Evolutionary conservation across 1,139 yeast genomes (phyloP), one percentile per base, ranked within the genome.

Genomic region (Magnusiomyces starmeri): DNA sequence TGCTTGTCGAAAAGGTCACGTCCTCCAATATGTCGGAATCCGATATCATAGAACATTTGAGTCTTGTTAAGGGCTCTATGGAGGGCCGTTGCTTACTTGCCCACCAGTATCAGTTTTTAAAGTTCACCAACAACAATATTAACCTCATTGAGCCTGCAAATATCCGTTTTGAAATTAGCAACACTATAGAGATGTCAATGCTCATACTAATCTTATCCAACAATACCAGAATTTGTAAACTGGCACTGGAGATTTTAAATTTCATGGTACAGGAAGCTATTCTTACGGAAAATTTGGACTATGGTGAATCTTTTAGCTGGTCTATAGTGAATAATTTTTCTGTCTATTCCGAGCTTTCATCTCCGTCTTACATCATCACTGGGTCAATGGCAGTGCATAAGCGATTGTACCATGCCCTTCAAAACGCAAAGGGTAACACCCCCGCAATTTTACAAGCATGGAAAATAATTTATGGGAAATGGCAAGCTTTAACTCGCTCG

Each of bases 361-460:
- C 77, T n/a, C 89, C 83, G 56, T 77, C 72, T 35, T 71, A 76
- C 32, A 79, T 82, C 2, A 81, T 84, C 50, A 82, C 90, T 0
- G 92, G 95, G 18, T 77, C 83, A 29, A 85, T 85, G 18, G 89
- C 94, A 0, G 74, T 84, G 34, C 92, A 86, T 63, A 85, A 85
- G 63, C 76, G 82, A 54, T 70, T 85, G 53, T 71, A 80, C 59
- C 75, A 76, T 56, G 72, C 85, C 44, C 67, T 83, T 50, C 74
- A 80, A 54, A 71, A 60, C 29, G 60, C 80, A n/a, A 76, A 78
- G 6, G 70, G 68, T 39, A 86, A 90, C 1, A 80, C 87, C 0
- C 71, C 73, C 40, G 78, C 87, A 1, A 67, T 86, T 39, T 71
- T 78, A 42, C 79, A 77, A 52, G 79, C 83, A 1, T 83, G 92